These are phyloP conservation scores for Neurospora sp. DNA, from an alignment of 495 filamentous ascomycete genomes.

Conservation along the genomic window DNA sequence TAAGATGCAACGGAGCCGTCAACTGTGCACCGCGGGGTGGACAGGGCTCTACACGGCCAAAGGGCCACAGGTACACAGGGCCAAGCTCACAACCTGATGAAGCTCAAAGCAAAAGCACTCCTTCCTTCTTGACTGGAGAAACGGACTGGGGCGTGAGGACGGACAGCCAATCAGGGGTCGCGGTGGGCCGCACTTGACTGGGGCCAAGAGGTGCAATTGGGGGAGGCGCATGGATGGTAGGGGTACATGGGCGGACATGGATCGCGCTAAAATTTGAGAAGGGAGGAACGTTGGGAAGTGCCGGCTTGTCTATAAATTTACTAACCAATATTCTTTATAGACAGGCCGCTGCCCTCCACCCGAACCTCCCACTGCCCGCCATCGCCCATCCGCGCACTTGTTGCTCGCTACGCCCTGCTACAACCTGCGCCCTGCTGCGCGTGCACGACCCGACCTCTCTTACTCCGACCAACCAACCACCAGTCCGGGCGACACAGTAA, in stretches of 20 bases:
- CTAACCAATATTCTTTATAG: constrained; percentile 31
- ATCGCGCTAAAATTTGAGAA: constrained; percentile 25
- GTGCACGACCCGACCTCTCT: background rate
- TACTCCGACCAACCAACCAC: background rate
- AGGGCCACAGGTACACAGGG: background rate
- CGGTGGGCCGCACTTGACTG: background rate
- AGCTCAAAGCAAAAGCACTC: background rate
- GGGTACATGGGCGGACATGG: constrained; percentile 14
- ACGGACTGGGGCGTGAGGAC: background rate
- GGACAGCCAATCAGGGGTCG: background rate
- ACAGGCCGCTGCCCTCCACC: constrained; percentile 28
- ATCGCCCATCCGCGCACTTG: constrained; percentile 8
- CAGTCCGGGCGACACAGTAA: constrained; percentile 6
- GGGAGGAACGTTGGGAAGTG: constrained; percentile 22
- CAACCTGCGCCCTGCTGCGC: background rate
- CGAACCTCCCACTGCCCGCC: constrained; percentile 20
- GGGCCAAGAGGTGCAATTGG: background rate
- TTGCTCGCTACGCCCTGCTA: constrained; percentile 11
- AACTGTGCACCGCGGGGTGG: background rate
- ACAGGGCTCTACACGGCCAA: background rate
- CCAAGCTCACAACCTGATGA: background rate
- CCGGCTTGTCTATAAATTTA: constrained; percentile 32
- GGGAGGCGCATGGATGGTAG: constrained; percentile 15
- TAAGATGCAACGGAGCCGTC: background rate
- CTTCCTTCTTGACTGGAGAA: background rate